Evolutionary conservation across 768 basidiomycete species (phyloP).

Genomic region (Inosperma sp.): DNA sequence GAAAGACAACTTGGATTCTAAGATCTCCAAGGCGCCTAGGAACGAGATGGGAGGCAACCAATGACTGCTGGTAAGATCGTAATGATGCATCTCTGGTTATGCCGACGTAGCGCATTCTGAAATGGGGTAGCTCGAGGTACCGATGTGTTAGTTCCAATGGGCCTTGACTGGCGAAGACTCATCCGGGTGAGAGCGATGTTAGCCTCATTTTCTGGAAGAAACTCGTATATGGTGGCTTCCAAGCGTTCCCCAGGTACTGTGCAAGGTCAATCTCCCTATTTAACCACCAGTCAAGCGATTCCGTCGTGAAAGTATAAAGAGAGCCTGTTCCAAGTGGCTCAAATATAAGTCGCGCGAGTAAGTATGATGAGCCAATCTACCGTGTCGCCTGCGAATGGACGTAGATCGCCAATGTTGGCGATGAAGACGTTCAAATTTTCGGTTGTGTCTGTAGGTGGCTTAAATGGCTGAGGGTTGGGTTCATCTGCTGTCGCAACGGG

Average conservation of each 20-base stretch:
- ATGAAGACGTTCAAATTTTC: background rate
- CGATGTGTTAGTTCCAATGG: background rate
- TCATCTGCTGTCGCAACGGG: background rate
- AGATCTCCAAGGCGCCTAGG: background rate
- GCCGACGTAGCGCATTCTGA: background rate
- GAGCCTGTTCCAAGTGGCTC: background rate
- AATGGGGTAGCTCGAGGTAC: background rate
- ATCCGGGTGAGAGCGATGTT: background rate
- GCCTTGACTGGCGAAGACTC: background rate
- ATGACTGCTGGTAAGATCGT: too few species aligned
- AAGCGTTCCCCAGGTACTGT: background rate
- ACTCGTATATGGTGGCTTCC: background rate
- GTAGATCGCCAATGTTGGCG: background rate
- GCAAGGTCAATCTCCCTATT: background rate
- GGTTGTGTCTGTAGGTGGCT: background rate
- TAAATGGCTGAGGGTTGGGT: background rate
- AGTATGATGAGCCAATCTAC: background rate
- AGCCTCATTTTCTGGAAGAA: background rate
- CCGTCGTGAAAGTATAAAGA: background rate
- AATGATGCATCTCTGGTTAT: background rate
- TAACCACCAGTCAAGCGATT: background rate
- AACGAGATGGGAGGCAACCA: background rate
- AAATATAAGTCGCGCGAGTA: background rate
- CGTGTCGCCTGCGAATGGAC: background rate
- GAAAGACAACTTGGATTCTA: background rate